Evolutionary conservation across 257 asterid species (phyloP).

Genomic region (Scutellaria galericulata): DNA sequence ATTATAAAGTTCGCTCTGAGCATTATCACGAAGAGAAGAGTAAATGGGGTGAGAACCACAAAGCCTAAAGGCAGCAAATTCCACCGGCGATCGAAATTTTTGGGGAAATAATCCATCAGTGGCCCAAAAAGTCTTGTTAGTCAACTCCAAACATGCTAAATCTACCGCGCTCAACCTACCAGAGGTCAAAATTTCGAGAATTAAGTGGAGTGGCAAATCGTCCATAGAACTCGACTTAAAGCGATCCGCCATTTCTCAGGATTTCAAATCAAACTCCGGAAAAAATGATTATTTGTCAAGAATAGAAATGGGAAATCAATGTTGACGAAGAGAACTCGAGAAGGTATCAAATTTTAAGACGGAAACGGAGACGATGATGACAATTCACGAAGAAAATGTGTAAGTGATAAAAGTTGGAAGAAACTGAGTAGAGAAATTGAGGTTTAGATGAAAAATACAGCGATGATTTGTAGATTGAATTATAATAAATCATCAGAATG

Average conservation of each 20-base stretch:
- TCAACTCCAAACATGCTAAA: conserved; percentile 68
- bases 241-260: conserved; percentile 59
- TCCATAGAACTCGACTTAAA: conserved; percentile 54
- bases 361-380: conserved; percentile 48
- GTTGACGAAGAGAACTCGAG: conserved; percentile 19
- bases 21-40: conserved; percentile 46
- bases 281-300: conserved; percentile 4
- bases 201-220: conserved; percentile 73
- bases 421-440: conserved; percentile 49
- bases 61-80: conserved; percentile 76
- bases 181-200: conserved; percentile 70
- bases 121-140: conserved; percentile 58
- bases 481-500: conserved; percentile 53
- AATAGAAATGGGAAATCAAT: conserved; percentile 13
- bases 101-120: conserved; percentile 55
- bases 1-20: conserved; percentile 52
- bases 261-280: conserved; percentile 13
- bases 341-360: conserved; percentile 50
- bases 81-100: conserved; percentile 66
- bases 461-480: conserved; percentile 36
- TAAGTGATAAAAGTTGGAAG: conserved; percentile 56
- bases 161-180: conserved; percentile 67
- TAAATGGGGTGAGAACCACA: conserved; percentile 61
- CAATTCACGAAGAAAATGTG: conserved; percentile 48
- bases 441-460: conserved; percentile 44